A percentile compares a stretch with the other conserved stretches of the same genome.
phyloP scores from a whole-genome alignment of 495 filamentous ascomycete species.

The Xylaria curta region DNA sequence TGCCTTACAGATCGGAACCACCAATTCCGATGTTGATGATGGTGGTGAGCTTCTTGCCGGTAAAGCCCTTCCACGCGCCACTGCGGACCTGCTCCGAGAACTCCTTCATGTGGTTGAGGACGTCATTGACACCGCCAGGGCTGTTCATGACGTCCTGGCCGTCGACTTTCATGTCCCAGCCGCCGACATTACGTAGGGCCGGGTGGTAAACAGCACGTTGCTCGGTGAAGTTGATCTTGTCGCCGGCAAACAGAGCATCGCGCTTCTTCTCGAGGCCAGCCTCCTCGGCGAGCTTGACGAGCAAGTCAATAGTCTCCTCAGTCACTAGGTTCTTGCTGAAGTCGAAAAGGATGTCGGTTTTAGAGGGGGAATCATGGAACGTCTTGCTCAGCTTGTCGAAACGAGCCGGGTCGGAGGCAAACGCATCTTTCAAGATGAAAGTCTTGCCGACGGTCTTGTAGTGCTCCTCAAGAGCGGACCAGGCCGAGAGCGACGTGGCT shows the following conservation, averaged over 20 bases:
- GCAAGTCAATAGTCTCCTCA: constrained; percentile 84
- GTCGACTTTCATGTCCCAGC: constrained; percentile 88
- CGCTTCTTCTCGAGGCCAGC: constrained; percentile 89
- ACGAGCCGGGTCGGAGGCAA: constrained; percentile 84
- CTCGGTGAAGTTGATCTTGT: constrained; percentile 99
- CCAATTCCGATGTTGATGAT: constrained; percentile 99
- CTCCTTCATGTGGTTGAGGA: constrained; percentile 95
- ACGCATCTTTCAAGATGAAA: constrained; percentile 91
- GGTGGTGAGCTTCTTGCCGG: constrained; percentile 95
- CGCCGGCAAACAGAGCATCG: constrained; percentile 95
- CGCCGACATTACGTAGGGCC: constrained; percentile 86
- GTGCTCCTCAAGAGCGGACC: constrained; percentile 88
- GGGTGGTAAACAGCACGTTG: constrained; percentile 94
- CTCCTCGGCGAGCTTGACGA: constrained; percentile 89
- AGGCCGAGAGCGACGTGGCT: constrained; percentile 80
- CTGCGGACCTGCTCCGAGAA: constrained; percentile 94
- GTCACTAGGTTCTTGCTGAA: constrained; percentile 99
- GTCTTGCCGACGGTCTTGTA: constrained; percentile 81
- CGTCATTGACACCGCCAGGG: constrained; percentile 75
- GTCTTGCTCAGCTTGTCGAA: constrained; percentile 89
- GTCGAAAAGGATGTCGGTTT: constrained; percentile 87
- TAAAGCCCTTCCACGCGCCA: constrained; percentile 97
- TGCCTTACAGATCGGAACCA: constrained; percentile 90
- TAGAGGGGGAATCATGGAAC: constrained; percentile 71
- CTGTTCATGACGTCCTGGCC: constrained; percentile 91